Conservation (phyloP, 2,329 filamentous ascomycete genomes). For the Colletotrichum theobromicola region DNA sequence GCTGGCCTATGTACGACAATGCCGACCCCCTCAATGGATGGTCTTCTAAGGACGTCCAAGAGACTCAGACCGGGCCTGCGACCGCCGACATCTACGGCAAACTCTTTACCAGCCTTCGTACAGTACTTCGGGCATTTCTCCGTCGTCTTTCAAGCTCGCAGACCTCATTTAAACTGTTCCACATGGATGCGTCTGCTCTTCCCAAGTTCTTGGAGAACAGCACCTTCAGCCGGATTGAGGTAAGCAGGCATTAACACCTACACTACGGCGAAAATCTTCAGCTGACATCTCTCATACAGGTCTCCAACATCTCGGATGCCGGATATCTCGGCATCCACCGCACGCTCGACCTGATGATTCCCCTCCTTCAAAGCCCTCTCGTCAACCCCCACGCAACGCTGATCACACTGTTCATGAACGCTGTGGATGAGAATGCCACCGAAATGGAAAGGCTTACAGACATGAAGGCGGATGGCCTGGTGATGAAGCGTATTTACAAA, state of each 20-base stretch:
- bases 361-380: slow-evolving; percentile 32
- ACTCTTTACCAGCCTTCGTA: slow-evolving; percentile 36
- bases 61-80: slow-evolving; percentile 24
- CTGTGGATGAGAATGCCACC: slow-evolving; percentile 25
- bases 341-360: slow-evolving; percentile 30
- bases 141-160: slow-evolving; percentile 16
- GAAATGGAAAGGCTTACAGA: background rate
- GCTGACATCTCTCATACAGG: slow-evolving; percentile 24
- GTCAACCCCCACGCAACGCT: slow-evolving; percentile 44
- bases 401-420: slow-evolving; percentile 46
- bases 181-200: slow-evolving; percentile 29
- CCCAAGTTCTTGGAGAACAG: slow-evolving; percentile 11
- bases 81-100: slow-evolving; percentile 42
- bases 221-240: slow-evolving; percentile 43
- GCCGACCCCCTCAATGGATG: slow-evolving; percentile 31
- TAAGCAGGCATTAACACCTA: slow-evolving; percentile 20
- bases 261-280: background rate
- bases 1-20: slow-evolving; percentile 17
- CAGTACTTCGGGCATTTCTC: slow-evolving; percentile 33
- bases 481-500: background rate
- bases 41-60: slow-evolving; percentile 30
- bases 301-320: slow-evolving; percentile 42
- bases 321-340: slow-evolving; percentile 32
- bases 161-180: slow-evolving; percentile 30
- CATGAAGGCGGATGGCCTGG: background rate